These are phyloP conservation scores for Hyphopichia buzzinii DNA, from an alignment of 1,139 yeast genomes.

Conservation along the genomic window DNA sequence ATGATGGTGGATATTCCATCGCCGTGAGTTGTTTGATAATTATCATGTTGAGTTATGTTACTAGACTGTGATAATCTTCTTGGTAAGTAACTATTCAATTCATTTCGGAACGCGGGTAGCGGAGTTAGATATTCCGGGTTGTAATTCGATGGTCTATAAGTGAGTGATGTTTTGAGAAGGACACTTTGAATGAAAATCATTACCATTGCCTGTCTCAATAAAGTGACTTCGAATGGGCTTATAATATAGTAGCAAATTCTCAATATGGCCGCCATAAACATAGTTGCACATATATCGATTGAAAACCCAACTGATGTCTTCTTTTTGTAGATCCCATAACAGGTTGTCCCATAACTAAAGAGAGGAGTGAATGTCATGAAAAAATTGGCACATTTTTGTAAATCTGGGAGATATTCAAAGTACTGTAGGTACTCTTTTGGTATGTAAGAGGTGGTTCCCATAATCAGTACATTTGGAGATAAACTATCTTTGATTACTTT, in stretches of 20 bases:
- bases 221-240: constrained; percentile 73
- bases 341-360: constrained; percentile 82
- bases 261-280: constrained; percentile 74
- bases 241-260: constrained; percentile 75
- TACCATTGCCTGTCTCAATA: constrained; percentile 71
- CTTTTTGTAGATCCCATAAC: constrained; percentile 61
- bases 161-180: constrained; percentile 59
- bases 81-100: constrained; percentile 24
- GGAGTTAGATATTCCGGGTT: constrained; percentile 41
- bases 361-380: constrained; percentile 73
- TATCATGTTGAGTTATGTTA: constrained; percentile 12
- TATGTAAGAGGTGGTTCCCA: constrained; percentile 3
- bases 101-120: constrained; percentile 28
- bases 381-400: constrained; percentile 40
- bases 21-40: constrained; percentile 8
- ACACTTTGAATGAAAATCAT: constrained; percentile 75
- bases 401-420: constrained; percentile 42
- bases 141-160: constrained; percentile 50
- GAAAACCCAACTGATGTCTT: constrained; percentile 77
- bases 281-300: constrained; percentile 85
- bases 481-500: too few relatives aligned
- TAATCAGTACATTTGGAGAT: too few relatives aligned
- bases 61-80: constrained; percentile 14
- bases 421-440: constrained; percentile 4
- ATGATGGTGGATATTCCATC: constrained; percentile 11